A percentile compares a stretch with the other conserved stretches of the same genome.
Evolutionary conservation across 495 filamentous ascomycete species (phyloP).

Genomic region (Annulohypoxylon bovei): DNA sequence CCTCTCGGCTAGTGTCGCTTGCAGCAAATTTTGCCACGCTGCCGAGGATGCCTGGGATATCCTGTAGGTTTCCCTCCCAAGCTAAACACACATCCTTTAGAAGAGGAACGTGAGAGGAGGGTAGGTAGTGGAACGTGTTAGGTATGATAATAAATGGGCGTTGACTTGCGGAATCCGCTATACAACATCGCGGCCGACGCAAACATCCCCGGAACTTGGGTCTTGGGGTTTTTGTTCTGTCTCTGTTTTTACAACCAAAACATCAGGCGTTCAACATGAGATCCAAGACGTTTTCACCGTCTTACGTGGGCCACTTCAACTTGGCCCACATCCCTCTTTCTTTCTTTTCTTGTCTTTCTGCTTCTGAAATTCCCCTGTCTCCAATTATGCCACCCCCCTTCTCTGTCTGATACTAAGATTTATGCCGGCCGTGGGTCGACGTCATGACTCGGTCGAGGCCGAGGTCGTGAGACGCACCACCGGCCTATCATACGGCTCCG

Average conservation of each 20-base stretch:
- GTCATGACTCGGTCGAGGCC: slow-evolving; percentile 18
- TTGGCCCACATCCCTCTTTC: slow-evolving; percentile 60
- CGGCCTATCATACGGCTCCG: slow-evolving; percentile 1
- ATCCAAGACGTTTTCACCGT: slow-evolving; percentile 75
- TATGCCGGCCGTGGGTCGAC: background rate
- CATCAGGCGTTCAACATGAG: slow-evolving; percentile 79
- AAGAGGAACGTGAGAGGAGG: slow-evolving; percentile 30
- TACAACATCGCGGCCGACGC: slow-evolving; percentile 60
- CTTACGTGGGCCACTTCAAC: slow-evolving; percentile 74
- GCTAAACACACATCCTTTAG: slow-evolving; percentile 5
- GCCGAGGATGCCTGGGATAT: slow-evolving; percentile 97
- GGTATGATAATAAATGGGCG: slow-evolving; percentile 38
- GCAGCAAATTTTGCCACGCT: slow-evolving; percentile 99
- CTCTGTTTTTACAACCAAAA: slow-evolving; percentile 86
- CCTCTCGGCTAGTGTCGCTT: slow-evolving; percentile 94
- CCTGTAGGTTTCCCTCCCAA: slow-evolving; percentile 61
- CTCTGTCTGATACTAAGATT: background rate
- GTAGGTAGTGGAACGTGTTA: slow-evolving; percentile 41
- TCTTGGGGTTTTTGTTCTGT: slow-evolving; percentile 63
- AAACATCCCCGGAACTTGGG: slow-evolving; percentile 55
- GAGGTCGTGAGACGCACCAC: background rate
- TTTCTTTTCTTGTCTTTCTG: slow-evolving; percentile 38
- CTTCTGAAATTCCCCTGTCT: background rate
- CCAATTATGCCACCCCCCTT: background rate
- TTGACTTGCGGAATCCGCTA: slow-evolving; percentile 48